Conservation (phyloP, 192 early-diverging fungal species). For the Entrophospora sp. region DNA sequence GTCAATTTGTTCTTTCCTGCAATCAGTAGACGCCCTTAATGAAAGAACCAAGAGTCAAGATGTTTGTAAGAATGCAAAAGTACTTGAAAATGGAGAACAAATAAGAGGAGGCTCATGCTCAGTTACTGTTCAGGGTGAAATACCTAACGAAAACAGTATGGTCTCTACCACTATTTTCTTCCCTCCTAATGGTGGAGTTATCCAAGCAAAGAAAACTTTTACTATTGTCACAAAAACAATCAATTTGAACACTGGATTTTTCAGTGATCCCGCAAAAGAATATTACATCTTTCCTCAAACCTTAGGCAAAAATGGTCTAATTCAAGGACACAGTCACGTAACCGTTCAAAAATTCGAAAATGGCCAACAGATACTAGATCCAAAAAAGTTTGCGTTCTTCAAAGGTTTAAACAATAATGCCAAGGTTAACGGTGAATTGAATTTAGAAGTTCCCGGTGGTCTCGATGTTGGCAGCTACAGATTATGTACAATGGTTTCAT, state of each 20-base stretch:
- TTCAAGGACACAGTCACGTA: conserved; percentile 1
- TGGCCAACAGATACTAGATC: not conserved
- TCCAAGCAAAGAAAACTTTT: not conserved
- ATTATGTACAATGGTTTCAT: conserved; percentile 13
- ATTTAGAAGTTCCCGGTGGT: not conserved
- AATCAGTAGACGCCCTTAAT: too few relatives aligned
- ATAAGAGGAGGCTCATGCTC: too few relatives aligned
- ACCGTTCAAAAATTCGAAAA: not conserved
- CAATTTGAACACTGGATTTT: not conserved
- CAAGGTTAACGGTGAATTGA: not conserved
- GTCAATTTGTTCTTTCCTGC: too few relatives aligned
- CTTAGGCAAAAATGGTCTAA: not conserved
- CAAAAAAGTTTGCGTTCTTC: not conserved
- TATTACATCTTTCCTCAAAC: not conserved
- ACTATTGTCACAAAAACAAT: not conserved
- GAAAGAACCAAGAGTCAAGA: too few relatives aligned
- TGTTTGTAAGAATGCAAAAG: too few relatives aligned
- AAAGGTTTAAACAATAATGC: conserved; percentile 1
- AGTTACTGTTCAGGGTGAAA: not conserved
- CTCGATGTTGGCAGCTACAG: conserved; percentile 2
- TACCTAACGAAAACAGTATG: not conserved
- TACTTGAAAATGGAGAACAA: too few relatives aligned
- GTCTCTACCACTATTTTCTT: not conserved
- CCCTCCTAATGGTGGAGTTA: not conserved
- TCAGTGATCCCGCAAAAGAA: not conserved